Percentiles rank a stretch among this genome's conserved stretches.
phyloP scores from a whole-genome alignment of 129 eudicot genomes.

The Scalesia atractyloides region DNA sequence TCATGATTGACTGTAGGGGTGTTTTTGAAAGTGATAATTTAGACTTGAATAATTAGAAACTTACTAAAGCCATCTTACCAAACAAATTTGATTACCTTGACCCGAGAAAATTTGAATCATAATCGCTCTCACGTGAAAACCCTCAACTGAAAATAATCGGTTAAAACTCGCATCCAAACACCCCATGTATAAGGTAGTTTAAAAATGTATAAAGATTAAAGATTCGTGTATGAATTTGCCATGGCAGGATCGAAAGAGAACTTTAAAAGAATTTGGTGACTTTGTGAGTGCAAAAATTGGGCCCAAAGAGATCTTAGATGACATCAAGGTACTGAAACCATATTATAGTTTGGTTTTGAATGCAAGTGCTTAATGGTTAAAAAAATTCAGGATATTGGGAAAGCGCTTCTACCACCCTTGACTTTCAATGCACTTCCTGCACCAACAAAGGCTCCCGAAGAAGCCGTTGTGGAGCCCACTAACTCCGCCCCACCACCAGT shows the following conservation, averaged over 20 bases:
- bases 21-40: no score
- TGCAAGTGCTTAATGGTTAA: background rate
- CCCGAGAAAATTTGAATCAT: no score
- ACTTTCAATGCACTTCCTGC: conserved; percentile 63
- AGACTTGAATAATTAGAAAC: no score
- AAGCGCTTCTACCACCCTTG: conserved; percentile 73
- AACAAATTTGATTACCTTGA: no score
- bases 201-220: background rate
- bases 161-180: background rate
- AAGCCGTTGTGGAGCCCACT: conserved; percentile 39
- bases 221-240: conserved; percentile 11
- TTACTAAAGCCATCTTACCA: no score
- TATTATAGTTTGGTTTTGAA: conserved; percentile 12
- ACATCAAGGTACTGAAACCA: conserved; percentile 59
- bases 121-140: no score
- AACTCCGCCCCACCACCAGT: conserved; percentile 12
- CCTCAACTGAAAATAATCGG: no score
- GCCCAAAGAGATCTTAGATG: conserved; percentile 78
- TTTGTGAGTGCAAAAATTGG: conserved; percentile 58
- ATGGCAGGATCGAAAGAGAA: conserved; percentile 81
- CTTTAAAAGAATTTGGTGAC: conserved; percentile 70
- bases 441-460: conserved; percentile 50
- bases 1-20: no score
- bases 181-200: background rate
- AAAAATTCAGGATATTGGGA: conserved; percentile 70